Evolutionary conservation across 2,329 filamentous ascomycete genomes (phyloP).

Genomic region (Huntiella abstrusa): DNA sequence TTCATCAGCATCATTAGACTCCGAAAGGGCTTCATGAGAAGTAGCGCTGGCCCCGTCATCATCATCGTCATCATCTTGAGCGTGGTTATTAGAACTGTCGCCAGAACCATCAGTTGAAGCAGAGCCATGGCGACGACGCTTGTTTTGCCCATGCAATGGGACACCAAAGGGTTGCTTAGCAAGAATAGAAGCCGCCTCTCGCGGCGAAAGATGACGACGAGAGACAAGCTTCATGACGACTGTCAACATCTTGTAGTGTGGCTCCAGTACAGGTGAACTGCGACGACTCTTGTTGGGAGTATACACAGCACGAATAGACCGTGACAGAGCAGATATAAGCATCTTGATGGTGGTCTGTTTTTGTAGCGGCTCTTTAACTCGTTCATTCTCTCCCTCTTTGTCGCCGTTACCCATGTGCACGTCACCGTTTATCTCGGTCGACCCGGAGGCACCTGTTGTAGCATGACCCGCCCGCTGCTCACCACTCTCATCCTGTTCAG

Average conservation of each 20-base stretch:
- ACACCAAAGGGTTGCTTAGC: constrained; percentile 36
- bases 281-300: constrained; percentile 36
- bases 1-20: constrained; percentile 26
- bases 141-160: constrained; percentile 6
- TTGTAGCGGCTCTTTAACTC: background rate
- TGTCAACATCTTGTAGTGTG: constrained; percentile 79
- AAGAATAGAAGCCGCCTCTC: constrained; percentile 32
- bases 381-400: background rate
- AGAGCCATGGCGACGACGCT: constrained; percentile 22
- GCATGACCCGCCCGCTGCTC: constrained; percentile 4
- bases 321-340: constrained; percentile 31
- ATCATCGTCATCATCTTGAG: constrained; percentile 18
- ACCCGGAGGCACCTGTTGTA: background rate
- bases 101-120: background rate
- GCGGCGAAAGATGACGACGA: constrained; percentile 27
- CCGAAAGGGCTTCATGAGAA: constrained; percentile 3
- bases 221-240: constrained; percentile 65
- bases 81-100: constrained; percentile 18
- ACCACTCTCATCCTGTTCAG: constrained; percentile 14
- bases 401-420: constrained; percentile 14
- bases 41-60: background rate
- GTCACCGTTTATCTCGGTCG: background rate
- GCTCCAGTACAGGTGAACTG: constrained; percentile 63
- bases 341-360: constrained; percentile 21
- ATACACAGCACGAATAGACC: constrained; percentile 30